phyloP scores from a whole-genome alignment of 2,329 filamentous ascomycete species.

The Thelonectria rubi region DNA sequence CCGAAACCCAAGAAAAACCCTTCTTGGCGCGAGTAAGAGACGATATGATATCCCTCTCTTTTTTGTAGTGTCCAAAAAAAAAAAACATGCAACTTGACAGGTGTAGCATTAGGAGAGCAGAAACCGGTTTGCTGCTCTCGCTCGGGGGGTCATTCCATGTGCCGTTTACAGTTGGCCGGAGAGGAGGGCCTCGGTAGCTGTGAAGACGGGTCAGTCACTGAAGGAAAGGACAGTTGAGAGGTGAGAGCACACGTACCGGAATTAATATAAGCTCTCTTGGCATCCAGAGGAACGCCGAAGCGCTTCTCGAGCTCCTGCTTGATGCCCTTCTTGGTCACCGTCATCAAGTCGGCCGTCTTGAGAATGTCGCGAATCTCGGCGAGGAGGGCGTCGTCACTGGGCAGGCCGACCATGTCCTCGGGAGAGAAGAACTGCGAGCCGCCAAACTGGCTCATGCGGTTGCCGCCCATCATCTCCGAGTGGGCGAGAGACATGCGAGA shows the following conservation, averaged over 20 bases:
- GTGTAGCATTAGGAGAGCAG: slow-evolving; percentile 32
- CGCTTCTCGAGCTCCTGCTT: slow-evolving; percentile 91
- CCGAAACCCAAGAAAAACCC: slow-evolving; percentile 19
- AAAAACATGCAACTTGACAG: slow-evolving; percentile 16
- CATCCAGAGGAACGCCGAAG: slow-evolving; percentile 86
- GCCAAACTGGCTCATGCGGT: slow-evolving; percentile 69
- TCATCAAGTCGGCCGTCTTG: slow-evolving; percentile 93
- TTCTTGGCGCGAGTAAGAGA: slow-evolving; percentile 31
- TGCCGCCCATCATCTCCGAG: slow-evolving; percentile 67
- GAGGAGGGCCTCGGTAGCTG: slow-evolving; percentile 80
- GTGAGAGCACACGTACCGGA: slow-evolving; percentile 71
- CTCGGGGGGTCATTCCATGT: slow-evolving; percentile 21
- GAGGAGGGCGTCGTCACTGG: slow-evolving; percentile 87
- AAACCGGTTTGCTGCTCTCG: slow-evolving; percentile 11
- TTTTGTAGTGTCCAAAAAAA: slow-evolving; percentile 32
- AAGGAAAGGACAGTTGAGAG: not conserved
- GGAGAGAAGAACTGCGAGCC: slow-evolving; percentile 67
- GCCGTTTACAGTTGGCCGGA: slow-evolving; percentile 74
- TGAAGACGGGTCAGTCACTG: slow-evolving; percentile 27
- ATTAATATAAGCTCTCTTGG: slow-evolving; percentile 92
- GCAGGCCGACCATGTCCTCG: slow-evolving; percentile 78
- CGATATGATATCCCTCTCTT: slow-evolving; percentile 32
- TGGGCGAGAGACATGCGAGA: slow-evolving; percentile 84
- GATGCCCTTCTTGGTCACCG: slow-evolving; percentile 97
- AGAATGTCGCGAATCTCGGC: slow-evolving; percentile 96